phyloP scores from a whole-genome alignment of 352 stramenopile genomes.

The Phytophthora sansomeana region DNA sequence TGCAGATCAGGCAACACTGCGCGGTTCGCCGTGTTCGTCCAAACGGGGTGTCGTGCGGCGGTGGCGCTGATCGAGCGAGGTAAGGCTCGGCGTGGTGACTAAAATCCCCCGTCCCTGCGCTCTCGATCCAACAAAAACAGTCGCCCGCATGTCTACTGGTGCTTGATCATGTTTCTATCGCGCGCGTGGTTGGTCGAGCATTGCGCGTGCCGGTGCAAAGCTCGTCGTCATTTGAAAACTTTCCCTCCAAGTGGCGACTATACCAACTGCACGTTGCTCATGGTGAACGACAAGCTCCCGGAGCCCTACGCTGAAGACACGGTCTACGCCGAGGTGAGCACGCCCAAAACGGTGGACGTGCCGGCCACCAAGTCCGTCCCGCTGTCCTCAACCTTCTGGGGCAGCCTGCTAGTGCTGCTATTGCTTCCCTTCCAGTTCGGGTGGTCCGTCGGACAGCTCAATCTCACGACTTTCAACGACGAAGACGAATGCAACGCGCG shows the following conservation, averaged over 20 bases:
- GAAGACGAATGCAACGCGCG: slow-evolving; percentile 49
- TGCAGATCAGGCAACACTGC: not conserved
- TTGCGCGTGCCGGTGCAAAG: slow-evolving; percentile 12
- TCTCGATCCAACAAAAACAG: slow-evolving; percentile 29
- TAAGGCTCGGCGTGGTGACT: slow-evolving; percentile 24
- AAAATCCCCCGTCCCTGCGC: slow-evolving; percentile 18
- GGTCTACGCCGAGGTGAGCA: slow-evolving; percentile 22
- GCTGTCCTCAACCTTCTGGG: slow-evolving; percentile 47
- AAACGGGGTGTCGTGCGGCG: slow-evolving; percentile 4
- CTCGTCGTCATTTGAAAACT: slow-evolving; percentile 16
- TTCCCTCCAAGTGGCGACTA: not conserved
- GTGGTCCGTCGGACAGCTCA: slow-evolving; percentile 63
- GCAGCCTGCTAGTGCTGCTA: slow-evolving; percentile 51
- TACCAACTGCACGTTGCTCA: not conserved
- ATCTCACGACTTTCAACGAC: slow-evolving; percentile 42
- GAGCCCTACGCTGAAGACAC: slow-evolving; percentile 8
- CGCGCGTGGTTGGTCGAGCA: slow-evolving; percentile 14
- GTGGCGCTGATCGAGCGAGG: not conserved
- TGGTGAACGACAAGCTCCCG: slow-evolving; percentile 5
- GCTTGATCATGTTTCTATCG: slow-evolving; percentile 7
- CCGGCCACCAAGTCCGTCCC: slow-evolving; percentile 12
- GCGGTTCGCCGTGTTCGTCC: slow-evolving; percentile 12
- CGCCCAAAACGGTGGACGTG: slow-evolving; percentile 15
- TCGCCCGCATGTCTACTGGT: slow-evolving; percentile 19
- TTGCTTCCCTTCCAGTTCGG: slow-evolving; percentile 51